Conservation (phyloP, 257 asterid genomes). For the Solanum megistacrolobum region DNA sequence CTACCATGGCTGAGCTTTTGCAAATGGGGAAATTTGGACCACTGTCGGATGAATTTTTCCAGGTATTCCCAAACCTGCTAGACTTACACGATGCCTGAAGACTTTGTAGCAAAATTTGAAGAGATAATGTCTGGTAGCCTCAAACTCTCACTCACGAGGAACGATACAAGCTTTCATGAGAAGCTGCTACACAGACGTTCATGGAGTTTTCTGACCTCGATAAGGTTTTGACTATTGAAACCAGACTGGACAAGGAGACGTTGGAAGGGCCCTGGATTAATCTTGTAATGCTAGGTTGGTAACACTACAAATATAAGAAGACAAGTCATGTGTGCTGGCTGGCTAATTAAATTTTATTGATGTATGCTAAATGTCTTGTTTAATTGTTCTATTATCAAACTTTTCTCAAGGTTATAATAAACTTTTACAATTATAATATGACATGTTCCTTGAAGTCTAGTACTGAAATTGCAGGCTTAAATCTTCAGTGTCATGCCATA, state of each 20-base stretch:
- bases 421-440: not conserved
- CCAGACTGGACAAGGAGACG: conserved; percentile 12
- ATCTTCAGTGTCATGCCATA: not conserved
- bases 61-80: conserved; percentile 73
- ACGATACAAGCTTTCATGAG: conserved; percentile 69
- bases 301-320: not conserved
- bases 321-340: not conserved
- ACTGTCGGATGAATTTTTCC: conserved; percentile 82
- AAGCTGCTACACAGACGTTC: conserved; percentile 83
- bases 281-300: not conserved
- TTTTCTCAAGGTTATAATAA: not conserved
- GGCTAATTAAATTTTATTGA: not conserved
- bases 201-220: conserved; percentile 69
- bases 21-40: conserved; percentile 89
- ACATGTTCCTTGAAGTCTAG: not conserved
- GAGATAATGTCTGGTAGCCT: conserved; percentile 73
- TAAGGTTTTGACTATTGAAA: conserved; percentile 30
- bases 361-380: not conserved
- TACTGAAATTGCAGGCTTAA: not conserved
- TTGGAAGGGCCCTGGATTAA: conserved; percentile 14
- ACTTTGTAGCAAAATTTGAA: conserved; percentile 65
- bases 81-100: conserved; percentile 68
- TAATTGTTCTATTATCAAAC: not conserved
- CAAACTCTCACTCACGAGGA: conserved; percentile 76
- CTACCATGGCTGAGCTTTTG: conserved; percentile 94